phyloP scores from a whole-genome alignment of 345 rosid species.

The Lepidium aucheri region DNA sequence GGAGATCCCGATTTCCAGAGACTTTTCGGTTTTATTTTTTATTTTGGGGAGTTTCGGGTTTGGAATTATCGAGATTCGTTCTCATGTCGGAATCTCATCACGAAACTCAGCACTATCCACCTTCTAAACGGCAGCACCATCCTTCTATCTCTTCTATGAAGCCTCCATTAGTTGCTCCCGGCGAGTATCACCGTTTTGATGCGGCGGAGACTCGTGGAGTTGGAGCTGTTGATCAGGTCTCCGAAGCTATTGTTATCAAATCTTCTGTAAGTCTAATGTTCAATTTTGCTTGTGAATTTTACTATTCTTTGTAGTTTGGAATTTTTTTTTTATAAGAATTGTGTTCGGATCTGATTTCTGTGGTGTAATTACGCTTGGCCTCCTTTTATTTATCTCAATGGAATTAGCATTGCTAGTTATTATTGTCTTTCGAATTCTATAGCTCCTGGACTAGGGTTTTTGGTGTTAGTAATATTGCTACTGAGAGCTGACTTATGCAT shows the following conservation, averaged over 20 bases:
- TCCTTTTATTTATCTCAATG: neutral
- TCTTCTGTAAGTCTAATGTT: constrained; percentile 45
- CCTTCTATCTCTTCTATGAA: constrained; percentile 54
- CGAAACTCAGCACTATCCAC: constrained; percentile 20
- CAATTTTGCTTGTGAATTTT: neutral
- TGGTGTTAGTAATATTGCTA: neutral
- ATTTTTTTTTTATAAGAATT: constrained; percentile 12
- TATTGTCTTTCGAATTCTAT: neutral
- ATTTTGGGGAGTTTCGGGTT: neutral
- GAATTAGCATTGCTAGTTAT: constrained; percentile 19
- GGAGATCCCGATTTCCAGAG: constrained; percentile 8
- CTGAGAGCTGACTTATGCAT: neutral
- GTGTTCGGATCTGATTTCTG: constrained; percentile 27
- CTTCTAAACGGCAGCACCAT: constrained; percentile 38
- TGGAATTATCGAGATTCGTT: constrained; percentile 18
- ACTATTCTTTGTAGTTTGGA: neutral
- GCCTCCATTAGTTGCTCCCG: constrained; percentile 61
- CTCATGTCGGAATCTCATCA: constrained; percentile 47
- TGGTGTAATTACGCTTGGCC: neutral
- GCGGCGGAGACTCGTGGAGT: constrained; percentile 29
- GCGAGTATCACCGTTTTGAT: constrained; percentile 66
- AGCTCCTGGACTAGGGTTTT: constrained; percentile 19
- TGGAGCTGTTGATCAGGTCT: constrained; percentile 41
- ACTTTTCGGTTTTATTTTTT: constrained; percentile 1
- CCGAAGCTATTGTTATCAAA: constrained; percentile 54